phyloP scores from a whole-genome alignment of 1,284 basidiomycete species.

The Apiotrichum veenhuisii region DNA sequence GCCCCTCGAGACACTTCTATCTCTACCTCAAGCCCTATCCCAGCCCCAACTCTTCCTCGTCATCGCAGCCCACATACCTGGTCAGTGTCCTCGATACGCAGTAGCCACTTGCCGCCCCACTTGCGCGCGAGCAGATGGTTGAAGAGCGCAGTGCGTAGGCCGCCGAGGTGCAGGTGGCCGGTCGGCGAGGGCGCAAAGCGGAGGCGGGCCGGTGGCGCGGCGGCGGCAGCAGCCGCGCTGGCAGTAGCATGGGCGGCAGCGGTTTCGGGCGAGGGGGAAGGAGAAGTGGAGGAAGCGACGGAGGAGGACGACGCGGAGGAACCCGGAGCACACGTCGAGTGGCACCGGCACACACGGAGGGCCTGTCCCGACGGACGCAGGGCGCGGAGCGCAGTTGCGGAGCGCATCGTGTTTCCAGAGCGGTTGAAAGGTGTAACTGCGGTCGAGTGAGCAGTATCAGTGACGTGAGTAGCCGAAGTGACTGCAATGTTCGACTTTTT shows the following conservation, averaged over 20 bases:
- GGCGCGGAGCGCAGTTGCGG: too few relatives aligned
- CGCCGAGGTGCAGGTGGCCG: conserved; percentile 88
- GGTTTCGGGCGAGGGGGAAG: conserved; percentile 14
- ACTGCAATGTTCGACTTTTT: neutral
- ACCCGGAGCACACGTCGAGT: too few relatives aligned
- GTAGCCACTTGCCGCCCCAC: conserved; percentile 74
- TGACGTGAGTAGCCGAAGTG: too few relatives aligned
- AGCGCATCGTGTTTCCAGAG: too few relatives aligned
- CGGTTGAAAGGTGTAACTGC: neutral
- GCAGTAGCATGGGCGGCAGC: neutral
- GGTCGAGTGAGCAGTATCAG: too few relatives aligned
- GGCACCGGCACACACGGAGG: too few relatives aligned
- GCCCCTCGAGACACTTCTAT: too few relatives aligned
- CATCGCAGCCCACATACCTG: conserved; percentile 53
- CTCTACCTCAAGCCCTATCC: too few relatives aligned
- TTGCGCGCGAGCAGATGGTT: conserved; percentile 84
- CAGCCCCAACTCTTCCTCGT: neutral
- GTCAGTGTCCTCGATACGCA: conserved; percentile 95
- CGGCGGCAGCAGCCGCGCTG: neutral
- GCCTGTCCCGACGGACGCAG: too few relatives aligned
- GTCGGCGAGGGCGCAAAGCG: conserved; percentile 98
- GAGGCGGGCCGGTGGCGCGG: conserved; percentile 49
- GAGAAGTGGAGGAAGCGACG: neutral
- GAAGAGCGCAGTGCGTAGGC: conserved; percentile 91
- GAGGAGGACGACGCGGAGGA: too few relatives aligned